A percentile compares a stretch with the other conserved stretches of the same genome.
Conservation (phyloP, 768 basidiomycete species). For the Lactifluus volemus region DNA sequence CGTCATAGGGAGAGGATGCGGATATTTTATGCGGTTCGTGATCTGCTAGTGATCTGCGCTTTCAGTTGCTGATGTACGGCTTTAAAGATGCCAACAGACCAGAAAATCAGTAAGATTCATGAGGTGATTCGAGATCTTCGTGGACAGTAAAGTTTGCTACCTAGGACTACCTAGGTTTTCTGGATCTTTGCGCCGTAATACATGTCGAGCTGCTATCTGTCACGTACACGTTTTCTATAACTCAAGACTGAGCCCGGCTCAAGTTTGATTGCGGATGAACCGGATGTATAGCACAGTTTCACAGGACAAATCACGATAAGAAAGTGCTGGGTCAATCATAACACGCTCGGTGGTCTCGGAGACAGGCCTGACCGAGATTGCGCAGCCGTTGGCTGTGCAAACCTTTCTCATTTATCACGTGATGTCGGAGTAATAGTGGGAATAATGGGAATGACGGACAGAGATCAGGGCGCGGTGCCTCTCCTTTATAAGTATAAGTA, state of each 20-base stretch:
- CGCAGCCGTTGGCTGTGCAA: background rate
- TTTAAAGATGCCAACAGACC: constrained; percentile 44
- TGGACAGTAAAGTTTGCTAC: constrained; percentile 4
- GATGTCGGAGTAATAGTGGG: too few relatives aligned
- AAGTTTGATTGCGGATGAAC: too few relatives aligned
- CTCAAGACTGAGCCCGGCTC: too few relatives aligned
- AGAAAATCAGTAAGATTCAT: constrained; percentile 44
- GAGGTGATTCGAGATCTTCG: constrained; percentile 38
- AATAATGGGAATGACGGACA: too few relatives aligned
- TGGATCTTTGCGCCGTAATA: background rate
- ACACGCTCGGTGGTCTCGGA: background rate
- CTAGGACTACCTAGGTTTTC: background rate
- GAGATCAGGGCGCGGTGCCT: too few relatives aligned
- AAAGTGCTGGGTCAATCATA: background rate
- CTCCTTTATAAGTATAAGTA: background rate
- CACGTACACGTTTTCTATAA: background rate
- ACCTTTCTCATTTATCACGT: too few relatives aligned
- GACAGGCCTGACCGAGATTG: background rate
- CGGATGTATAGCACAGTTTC: background rate
- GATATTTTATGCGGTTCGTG: constrained; percentile 40
- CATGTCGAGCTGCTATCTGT: background rate
- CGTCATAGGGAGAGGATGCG: constrained; percentile 40
- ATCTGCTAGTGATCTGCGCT: background rate
- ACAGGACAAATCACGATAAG: background rate
- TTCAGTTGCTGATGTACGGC: background rate